Percentiles rank a stretch among this genome's conserved stretches.
phyloP scores from a whole-genome alignment of 257 asterid species.

The Solanum pimpinellifolium region DNA sequence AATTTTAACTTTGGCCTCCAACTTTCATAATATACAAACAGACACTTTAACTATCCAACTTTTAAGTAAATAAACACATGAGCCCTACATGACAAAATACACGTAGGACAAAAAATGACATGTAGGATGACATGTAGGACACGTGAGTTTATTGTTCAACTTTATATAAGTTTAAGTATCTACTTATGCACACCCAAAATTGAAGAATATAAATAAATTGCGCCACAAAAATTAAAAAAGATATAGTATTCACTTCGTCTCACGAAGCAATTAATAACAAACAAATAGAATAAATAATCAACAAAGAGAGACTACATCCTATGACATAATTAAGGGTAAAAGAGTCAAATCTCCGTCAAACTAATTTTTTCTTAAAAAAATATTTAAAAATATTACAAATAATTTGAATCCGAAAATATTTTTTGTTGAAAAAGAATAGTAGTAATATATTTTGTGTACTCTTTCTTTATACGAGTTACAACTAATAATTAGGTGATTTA shows the following conservation, averaged over 20 bases:
- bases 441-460: background rate
- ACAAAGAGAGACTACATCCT: background rate
- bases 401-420: background rate
- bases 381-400: background rate
- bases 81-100: too few species aligned
- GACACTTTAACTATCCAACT: too few species aligned
- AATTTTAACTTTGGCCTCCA: too few species aligned
- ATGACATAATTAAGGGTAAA: background rate
- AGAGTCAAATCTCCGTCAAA: background rate
- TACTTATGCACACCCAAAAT: too few species aligned
- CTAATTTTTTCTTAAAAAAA: too few species aligned
- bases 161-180: too few species aligned
- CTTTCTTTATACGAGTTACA: background rate
- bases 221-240: rapidly evolving
- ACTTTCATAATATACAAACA: too few species aligned
- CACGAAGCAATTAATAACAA: background rate
- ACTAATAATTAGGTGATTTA: background rate
- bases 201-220: background rate
- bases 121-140: too few species aligned
- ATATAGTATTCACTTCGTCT: too few species aligned
- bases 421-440: background rate
- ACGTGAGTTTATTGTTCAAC: too few species aligned
- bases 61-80: too few species aligned
- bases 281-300: background rate
- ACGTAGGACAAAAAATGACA: too few species aligned